A percentile compares a stretch with the other conserved stretches of the same genome.
Conservation (phyloP, 148 eudicot genomes). For the Vaccinium macrocarpon region DNA sequence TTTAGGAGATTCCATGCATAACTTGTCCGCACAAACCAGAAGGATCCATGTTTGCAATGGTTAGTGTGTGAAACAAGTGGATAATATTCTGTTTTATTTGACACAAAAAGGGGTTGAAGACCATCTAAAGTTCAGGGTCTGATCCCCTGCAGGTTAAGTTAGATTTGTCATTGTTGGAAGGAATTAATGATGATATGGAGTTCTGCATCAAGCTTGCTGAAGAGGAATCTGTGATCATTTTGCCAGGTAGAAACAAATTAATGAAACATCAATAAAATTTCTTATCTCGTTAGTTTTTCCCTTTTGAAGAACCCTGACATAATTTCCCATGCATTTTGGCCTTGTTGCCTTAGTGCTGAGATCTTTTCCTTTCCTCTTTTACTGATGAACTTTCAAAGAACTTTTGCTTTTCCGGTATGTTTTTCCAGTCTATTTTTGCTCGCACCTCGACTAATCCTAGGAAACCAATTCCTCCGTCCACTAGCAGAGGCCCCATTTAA, state of each 20-base stretch:
- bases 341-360: neutral
- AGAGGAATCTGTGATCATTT: conserved; percentile 45
- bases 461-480: too few relatives aligned
- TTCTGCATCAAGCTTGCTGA: conserved; percentile 61
- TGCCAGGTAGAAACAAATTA: conserved; percentile 36
- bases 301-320: neutral
- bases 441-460: too few relatives aligned
- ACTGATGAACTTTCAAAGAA: neutral
- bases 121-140: neutral
- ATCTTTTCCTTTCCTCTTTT: neutral
- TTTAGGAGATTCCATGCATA: conserved; percentile 49
- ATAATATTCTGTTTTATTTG: neutral
- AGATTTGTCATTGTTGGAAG: conserved; percentile 41
- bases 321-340: neutral
- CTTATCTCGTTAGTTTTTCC: neutral
- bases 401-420: neutral
- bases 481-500: too few relatives aligned
- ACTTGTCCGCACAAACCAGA: conserved; percentile 56
- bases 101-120: neutral
- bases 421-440: neutral
- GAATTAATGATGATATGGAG: conserved; percentile 51
- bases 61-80: conserved; percentile 11
- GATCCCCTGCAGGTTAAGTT: conserved; percentile 47
- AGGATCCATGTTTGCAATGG: conserved; percentile 61
- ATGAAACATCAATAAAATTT: neutral